Conservation (phyloP, 2,329 filamentous ascomycete species). For the Fusarium chaquense region DNA sequence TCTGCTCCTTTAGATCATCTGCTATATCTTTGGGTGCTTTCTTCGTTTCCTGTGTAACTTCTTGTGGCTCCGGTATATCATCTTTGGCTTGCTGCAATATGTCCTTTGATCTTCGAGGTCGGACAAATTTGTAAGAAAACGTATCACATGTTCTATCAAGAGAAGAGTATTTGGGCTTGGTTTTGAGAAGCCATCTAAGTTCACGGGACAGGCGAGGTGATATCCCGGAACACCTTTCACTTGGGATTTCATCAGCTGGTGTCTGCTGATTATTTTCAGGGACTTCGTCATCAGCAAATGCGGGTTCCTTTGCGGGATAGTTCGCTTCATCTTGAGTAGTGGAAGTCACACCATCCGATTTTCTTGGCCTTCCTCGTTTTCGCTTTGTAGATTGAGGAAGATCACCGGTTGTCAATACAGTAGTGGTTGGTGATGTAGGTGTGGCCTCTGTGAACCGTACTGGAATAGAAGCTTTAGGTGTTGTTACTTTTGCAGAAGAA, state of each 20-base stretch:
- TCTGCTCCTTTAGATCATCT: neutral
- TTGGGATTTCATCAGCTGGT: neutral
- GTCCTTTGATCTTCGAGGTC: slow-evolving; percentile 6
- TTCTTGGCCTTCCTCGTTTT: slow-evolving; percentile 20
- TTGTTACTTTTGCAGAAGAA: neutral
- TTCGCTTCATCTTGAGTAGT: neutral
- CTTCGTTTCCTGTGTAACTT: neutral
- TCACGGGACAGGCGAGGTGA: slow-evolving; percentile 10
- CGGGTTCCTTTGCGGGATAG: neutral
- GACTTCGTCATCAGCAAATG: neutral
- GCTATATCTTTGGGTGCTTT: neutral
- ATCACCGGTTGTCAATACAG: neutral
- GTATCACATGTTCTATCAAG: neutral
- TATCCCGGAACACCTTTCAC: neutral
- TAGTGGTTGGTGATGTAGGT: neutral
- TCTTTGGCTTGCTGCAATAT: neutral
- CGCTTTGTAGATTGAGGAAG: neutral
- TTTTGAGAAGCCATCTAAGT: slow-evolving; percentile 36
- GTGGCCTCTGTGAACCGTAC: neutral
- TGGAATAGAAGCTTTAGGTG: neutral
- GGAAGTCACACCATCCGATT: neutral
- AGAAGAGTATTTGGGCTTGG: slow-evolving; percentile 7
- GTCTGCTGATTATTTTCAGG: neutral
- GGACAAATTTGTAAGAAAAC: neutral
- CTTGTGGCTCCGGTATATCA: neutral